A percentile compares a stretch with the other conserved stretches of the same genome.
These are phyloP conservation scores for Polyporus arcularius DNA, from an alignment of 768 basidiomycete species.

Conservation along the genomic window DNA sequence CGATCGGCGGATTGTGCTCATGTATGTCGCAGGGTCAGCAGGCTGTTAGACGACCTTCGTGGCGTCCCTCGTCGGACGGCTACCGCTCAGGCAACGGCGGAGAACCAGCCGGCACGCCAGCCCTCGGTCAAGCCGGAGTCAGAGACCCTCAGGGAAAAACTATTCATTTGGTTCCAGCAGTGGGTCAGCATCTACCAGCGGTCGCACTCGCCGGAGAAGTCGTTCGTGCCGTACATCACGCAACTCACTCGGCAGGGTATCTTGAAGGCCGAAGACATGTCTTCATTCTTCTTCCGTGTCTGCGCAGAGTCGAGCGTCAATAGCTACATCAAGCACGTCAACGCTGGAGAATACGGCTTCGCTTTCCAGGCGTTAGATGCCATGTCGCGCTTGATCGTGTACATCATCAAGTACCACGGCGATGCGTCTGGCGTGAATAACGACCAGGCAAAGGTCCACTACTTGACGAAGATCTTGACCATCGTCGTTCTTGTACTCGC, in stretches of 20 bases:
- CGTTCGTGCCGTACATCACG: constrained; percentile 96
- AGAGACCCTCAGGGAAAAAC: constrained; percentile 72
- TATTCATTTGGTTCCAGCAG: constrained; percentile 85
- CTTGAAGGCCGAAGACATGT: constrained; percentile 92
- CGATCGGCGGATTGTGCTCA: constrained; percentile 2
- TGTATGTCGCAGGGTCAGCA: constrained; percentile 51
- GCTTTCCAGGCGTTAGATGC: constrained; percentile 95
- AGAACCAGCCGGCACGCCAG: constrained; percentile 40
- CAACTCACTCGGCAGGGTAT: constrained; percentile 96
- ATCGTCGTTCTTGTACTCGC: constrained; percentile 96
- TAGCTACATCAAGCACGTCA: constrained; percentile 76
- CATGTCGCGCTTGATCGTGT: constrained; percentile 90
- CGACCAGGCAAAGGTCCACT: constrained; percentile 94
- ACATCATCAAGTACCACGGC: constrained; percentile 99
- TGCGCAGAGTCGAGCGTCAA: constrained; percentile 94
- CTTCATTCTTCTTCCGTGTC: constrained; percentile 97
- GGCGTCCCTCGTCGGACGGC: constrained; percentile 56
- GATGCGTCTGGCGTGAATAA: constrained; percentile 92
- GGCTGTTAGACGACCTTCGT: constrained; percentile 81
- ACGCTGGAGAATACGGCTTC: constrained; percentile 69
- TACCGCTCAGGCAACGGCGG: constrained; percentile 34
- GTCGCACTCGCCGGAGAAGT: constrained; percentile 88
- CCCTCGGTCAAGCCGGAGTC: constrained; percentile 66
- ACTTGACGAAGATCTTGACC: constrained; percentile 94
- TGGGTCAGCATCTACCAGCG: constrained; percentile 96